These are phyloP conservation scores for Toxicodendron radicans DNA, from an alignment of 345 rosid species.

Conservation along the genomic window DNA sequence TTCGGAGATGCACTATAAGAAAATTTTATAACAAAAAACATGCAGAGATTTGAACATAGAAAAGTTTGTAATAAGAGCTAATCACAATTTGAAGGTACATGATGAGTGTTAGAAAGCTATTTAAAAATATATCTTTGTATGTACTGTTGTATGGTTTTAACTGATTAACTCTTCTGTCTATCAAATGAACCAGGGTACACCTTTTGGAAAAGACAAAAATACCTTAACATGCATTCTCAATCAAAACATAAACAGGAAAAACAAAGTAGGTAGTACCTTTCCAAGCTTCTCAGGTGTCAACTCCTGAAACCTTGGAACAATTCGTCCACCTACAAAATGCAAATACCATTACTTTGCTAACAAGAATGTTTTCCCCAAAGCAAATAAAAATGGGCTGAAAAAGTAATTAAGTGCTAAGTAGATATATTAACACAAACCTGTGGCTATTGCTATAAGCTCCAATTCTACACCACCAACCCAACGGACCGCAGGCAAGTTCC, in stretches of 20 bases:
- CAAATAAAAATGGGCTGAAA: neutral
- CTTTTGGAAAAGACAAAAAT: neutral
- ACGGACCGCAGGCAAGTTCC: slow-evolving; percentile 96
- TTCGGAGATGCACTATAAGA: neutral
- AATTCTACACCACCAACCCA: slow-evolving; percentile 99
- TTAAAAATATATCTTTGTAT: neutral
- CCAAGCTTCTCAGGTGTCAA: slow-evolving; percentile 92
- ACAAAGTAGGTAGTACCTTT: slow-evolving; percentile 45
- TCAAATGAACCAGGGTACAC: neutral
- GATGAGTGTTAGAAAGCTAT: neutral
- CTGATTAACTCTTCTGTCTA: neutral
- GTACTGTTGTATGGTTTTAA: neutral
- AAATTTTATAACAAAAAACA: neutral
- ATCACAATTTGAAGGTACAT: neutral
- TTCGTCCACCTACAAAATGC: slow-evolving; percentile 73
- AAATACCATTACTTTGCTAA: slow-evolving; percentile 21
- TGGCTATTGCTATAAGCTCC: slow-evolving; percentile 97
- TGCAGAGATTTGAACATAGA: neutral
- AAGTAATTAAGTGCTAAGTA: slow-evolving; percentile 10
- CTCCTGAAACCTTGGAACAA: slow-evolving; percentile 98
- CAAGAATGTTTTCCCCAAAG: neutral
- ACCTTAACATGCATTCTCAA: neutral
- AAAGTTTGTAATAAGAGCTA: neutral
- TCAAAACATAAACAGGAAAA: neutral
- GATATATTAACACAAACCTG: slow-evolving; percentile 48